These are phyloP conservation scores for Adansonia madagascariensis DNA, from an alignment of 441 rosid species.

Conservation along the genomic window DNA sequence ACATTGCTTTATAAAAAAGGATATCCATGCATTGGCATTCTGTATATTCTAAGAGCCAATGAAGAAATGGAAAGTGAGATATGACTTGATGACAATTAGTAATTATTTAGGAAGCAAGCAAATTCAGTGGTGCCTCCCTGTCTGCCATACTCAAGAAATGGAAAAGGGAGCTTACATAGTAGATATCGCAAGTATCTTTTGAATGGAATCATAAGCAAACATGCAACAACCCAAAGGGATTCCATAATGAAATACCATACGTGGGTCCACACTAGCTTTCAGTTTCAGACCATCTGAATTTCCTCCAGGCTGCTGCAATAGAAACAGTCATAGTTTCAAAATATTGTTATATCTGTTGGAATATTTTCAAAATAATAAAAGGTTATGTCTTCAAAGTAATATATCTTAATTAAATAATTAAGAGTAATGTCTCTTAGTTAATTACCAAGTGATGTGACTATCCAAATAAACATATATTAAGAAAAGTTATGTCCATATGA, in stretches of 20 bases:
- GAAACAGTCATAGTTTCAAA: constrained; percentile 18
- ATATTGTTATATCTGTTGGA: constrained; percentile 9
- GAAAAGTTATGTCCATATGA: too few relatives aligned
- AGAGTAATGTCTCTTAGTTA: too few relatives aligned
- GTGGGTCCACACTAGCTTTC: constrained; percentile 72
- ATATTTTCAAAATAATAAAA: too few relatives aligned
- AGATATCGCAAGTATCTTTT: constrained; percentile 74
- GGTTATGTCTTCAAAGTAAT: too few relatives aligned
- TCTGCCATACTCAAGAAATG: not conserved
- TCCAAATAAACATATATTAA: too few relatives aligned
- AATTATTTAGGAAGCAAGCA: constrained; percentile 9
- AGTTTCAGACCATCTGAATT: constrained; percentile 48
- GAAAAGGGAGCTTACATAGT: constrained; percentile 53
- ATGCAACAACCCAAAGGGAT: constrained; percentile 71
- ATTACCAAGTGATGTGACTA: too few relatives aligned
- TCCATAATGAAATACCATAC: constrained; percentile 76
- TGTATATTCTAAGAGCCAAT: not conserved
- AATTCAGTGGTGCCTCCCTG: not conserved
- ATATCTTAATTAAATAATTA: too few relatives aligned
- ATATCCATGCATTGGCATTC: not conserved
- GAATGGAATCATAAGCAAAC: constrained; percentile 73
- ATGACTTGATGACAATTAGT: not conserved
- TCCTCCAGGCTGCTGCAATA: constrained; percentile 67
- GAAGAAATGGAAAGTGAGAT: not conserved
- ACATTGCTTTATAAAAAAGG: not conserved